Percentiles rank a stretch among this genome's conserved stretches.
Evolutionary conservation across 257 asterid genomes (phyloP).

Genomic region (Ballota nigra): DNA sequence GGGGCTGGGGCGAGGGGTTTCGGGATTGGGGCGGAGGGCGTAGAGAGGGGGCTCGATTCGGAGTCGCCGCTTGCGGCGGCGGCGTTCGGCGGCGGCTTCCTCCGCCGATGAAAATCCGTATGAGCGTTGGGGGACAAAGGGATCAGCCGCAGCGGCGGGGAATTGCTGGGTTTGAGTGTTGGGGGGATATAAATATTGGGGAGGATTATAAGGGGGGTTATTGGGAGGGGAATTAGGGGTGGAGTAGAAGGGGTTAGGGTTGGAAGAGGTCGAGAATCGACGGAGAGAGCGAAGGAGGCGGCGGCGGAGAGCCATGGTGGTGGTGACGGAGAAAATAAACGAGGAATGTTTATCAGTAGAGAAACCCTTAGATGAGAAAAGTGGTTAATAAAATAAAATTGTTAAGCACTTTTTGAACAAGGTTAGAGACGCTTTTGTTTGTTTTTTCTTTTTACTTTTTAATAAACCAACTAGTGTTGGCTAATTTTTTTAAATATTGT

Average conservation of each 20-base stretch:
- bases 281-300: slow-evolving; percentile 50
- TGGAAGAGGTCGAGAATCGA: slow-evolving; percentile 30
- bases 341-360: neutral
- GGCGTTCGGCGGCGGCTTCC: slow-evolving; percentile 93
- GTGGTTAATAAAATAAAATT: neutral
- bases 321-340: neutral
- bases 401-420: too few relatives aligned
- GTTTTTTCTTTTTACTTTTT: too few relatives aligned
- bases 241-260: slow-evolving; percentile 1
- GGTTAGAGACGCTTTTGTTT: too few relatives aligned
- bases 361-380: neutral
- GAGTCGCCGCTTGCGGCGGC: slow-evolving; percentile 80
- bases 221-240: neutral
- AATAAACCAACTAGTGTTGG: too few relatives aligned
- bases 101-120: slow-evolving; percentile 78
- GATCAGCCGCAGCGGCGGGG: slow-evolving; percentile 19
- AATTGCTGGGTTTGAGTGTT: neutral
- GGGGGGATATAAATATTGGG: too few relatives aligned
- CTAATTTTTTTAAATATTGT: too few relatives aligned
- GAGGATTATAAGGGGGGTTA: neutral
- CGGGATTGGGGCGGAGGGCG: slow-evolving; percentile 63
- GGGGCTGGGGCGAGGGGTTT: slow-evolving; percentile 28
- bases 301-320: slow-evolving; percentile 37
- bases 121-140: slow-evolving; percentile 34
- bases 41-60: slow-evolving; percentile 87